Evolutionary conservation across 1,284 basidiomycete species (phyloP).

Genomic region (Melampsora medusae): DNA sequence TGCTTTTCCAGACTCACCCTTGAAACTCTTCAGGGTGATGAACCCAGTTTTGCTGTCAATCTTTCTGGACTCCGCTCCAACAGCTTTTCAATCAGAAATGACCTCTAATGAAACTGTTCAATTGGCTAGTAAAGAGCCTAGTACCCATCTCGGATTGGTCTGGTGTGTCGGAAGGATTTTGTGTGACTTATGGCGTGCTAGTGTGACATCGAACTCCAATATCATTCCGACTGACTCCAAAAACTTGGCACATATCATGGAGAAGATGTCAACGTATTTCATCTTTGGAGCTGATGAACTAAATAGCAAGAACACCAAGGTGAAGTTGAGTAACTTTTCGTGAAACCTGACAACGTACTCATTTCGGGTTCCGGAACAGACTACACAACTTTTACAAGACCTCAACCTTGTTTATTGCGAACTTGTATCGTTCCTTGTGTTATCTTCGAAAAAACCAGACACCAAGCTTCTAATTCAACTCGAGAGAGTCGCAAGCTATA

Average conservation of each 20-base stretch:
- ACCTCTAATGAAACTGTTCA: constrained; percentile 44
- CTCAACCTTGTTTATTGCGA: constrained; percentile 74
- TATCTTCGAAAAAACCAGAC: constrained; percentile 16
- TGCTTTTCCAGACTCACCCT: constrained; percentile 4
- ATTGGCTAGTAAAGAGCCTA: constrained; percentile 1
- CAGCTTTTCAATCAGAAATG: constrained; percentile 66
- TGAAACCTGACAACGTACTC: background rate
- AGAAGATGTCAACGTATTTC: constrained; percentile 76
- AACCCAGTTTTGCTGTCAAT: constrained; percentile 73
- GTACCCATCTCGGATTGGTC: constrained; percentile 58
- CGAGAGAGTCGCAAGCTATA: constrained; percentile 67
- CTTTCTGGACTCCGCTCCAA: constrained; percentile 78
- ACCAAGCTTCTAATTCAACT: constrained; percentile 57
- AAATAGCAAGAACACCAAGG: constrained; percentile 63
- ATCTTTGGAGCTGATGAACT: constrained; percentile 63
- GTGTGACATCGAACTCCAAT: constrained; percentile 52
- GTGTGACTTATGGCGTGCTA: constrained; percentile 66
- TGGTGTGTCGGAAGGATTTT: constrained; percentile 65
- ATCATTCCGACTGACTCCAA: constrained; percentile 36
- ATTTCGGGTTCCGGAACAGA: constrained; percentile 53
- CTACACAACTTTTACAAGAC: constrained; percentile 66
- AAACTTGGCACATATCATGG: constrained; percentile 63
- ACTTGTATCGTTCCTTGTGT: constrained; percentile 64
- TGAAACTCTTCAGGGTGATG: constrained; percentile 59
- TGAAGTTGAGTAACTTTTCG: constrained; percentile 49